These are phyloP conservation scores for Meredithiella fracta DNA, from an alignment of 2,329 filamentous ascomycete species.

Conservation along the genomic window DNA sequence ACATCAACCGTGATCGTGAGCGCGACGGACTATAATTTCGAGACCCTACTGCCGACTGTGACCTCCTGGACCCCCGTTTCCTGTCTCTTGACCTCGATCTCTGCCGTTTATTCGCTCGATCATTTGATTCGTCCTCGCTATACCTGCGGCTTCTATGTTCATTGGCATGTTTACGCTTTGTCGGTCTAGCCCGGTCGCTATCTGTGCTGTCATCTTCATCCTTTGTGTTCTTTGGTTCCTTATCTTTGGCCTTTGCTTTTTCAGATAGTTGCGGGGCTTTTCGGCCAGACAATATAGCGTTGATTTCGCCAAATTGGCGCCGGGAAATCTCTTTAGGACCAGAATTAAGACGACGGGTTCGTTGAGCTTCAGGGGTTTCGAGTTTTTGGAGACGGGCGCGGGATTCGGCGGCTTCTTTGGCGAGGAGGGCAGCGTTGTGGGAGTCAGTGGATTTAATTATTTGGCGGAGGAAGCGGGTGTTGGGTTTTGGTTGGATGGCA, in stretches of 20 bases:
- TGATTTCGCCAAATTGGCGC: slow-evolving; percentile 44
- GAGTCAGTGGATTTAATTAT: slow-evolving; percentile 76
- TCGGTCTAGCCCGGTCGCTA: background rate
- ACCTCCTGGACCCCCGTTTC: background rate
- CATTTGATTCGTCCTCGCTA: background rate
- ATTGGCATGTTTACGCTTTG: background rate
- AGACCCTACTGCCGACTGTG: too few relatives aligned
- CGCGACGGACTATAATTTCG: background rate
- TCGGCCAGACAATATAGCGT: slow-evolving; percentile 33
- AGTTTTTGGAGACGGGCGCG: slow-evolving; percentile 50
- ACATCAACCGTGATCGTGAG: background rate
- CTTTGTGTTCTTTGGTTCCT: slow-evolving; percentile 10
- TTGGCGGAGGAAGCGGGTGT: slow-evolving; percentile 74
- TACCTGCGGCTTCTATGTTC: background rate
- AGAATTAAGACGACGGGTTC: slow-evolving; percentile 24
- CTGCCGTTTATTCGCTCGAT: background rate
- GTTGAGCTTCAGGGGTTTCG: slow-evolving; percentile 30
- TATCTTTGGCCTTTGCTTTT: background rate
- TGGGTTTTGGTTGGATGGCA: slow-evolving; percentile 51
- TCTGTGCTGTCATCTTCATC: slow-evolving; percentile 10
- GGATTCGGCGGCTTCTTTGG: slow-evolving; percentile 69
- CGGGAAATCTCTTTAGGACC: slow-evolving; percentile 20
- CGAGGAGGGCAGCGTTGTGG: slow-evolving; percentile 75
- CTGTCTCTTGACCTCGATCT: background rate
- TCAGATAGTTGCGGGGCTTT: slow-evolving; percentile 5